These are phyloP conservation scores for Erysimum pusillum DNA, from an alignment of 441 rosid genomes.

Conservation along the genomic window DNA sequence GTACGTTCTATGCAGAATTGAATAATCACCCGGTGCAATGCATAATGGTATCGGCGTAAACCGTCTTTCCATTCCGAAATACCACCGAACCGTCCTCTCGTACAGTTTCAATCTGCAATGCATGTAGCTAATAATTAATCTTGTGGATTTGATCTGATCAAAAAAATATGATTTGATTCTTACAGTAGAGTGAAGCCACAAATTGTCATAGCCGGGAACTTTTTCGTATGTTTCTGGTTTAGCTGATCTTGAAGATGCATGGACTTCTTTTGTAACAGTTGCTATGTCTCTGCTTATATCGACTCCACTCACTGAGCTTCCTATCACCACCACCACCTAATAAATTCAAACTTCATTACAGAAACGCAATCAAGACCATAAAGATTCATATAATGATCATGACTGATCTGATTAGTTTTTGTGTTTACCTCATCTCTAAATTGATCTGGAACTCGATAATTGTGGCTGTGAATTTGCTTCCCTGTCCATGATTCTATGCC, in stretches of 20 bases:
- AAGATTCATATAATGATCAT: neutral
- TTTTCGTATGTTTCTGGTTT: neutral
- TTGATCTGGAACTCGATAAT: slow-evolving; percentile 72
- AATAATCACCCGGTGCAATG: slow-evolving; percentile 67
- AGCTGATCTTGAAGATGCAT: slow-evolving; percentile 64
- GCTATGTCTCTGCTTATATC: slow-evolving; percentile 59
- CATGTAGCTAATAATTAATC: neutral
- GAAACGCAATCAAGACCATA: neutral
- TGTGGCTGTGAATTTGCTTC: slow-evolving; percentile 89
- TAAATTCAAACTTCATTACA: neutral
- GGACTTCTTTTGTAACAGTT: slow-evolving; percentile 77
- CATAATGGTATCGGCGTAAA: slow-evolving; percentile 64
- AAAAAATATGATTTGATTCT: neutral
- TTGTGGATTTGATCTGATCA: neutral
- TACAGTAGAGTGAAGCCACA: slow-evolving; percentile 83
- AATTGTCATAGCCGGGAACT: slow-evolving; percentile 48
- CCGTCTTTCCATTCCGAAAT: slow-evolving; percentile 63
- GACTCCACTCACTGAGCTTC: neutral
- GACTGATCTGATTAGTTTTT: neutral
- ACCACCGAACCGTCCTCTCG: slow-evolving; percentile 66
- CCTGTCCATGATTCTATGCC: slow-evolving; percentile 87
- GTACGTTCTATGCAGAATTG: neutral
- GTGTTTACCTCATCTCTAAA: slow-evolving; percentile 59
- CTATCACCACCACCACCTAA: neutral
- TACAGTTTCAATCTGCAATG: slow-evolving; percentile 48